phyloP scores from a whole-genome alignment of 2,329 filamentous ascomycete species.

The Colletotrichum gloeosporioides region DNA sequence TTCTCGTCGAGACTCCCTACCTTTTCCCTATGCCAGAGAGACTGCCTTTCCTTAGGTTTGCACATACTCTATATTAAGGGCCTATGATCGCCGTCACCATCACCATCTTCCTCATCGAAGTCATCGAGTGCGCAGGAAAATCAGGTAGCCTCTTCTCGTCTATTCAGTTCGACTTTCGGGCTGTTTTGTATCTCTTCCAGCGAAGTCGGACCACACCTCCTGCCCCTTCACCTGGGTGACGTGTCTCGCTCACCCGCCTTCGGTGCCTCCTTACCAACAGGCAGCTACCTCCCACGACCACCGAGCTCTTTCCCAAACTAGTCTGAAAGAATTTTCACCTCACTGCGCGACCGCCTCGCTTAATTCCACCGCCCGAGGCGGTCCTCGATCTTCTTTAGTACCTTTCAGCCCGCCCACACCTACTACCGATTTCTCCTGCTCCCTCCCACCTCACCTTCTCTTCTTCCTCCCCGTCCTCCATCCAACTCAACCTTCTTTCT shows the following conservation, averaged over 20 bases:
- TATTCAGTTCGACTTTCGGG: not conserved
- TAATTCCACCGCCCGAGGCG: not conserved
- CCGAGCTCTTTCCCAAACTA: not conserved
- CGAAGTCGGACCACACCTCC: accelerated
- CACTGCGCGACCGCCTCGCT: not conserved
- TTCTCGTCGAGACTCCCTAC: not conserved
- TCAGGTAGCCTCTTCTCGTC: not conserved
- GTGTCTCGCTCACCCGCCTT: not conserved
- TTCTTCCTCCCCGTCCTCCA: not conserved
- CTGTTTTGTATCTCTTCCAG: not conserved
- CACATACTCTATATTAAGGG: not conserved
- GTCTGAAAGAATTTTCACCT: not conserved
- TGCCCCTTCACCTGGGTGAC: not conserved
- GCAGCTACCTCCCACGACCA: not conserved
- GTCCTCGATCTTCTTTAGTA: not conserved
- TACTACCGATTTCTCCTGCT: not conserved
- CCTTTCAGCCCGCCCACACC: not conserved
- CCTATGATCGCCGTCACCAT: not conserved
- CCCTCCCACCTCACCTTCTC: not conserved
- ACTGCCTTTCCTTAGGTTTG: not conserved
- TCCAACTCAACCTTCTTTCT: not conserved
- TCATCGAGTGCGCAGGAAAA: not conserved
- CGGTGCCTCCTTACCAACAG: not conserved
- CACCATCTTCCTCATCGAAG: not conserved
- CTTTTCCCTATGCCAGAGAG: not conserved